Base-by-base conservation (phyloP, 352 stramenopile species). In the Blastocystis sp. region DNA sequence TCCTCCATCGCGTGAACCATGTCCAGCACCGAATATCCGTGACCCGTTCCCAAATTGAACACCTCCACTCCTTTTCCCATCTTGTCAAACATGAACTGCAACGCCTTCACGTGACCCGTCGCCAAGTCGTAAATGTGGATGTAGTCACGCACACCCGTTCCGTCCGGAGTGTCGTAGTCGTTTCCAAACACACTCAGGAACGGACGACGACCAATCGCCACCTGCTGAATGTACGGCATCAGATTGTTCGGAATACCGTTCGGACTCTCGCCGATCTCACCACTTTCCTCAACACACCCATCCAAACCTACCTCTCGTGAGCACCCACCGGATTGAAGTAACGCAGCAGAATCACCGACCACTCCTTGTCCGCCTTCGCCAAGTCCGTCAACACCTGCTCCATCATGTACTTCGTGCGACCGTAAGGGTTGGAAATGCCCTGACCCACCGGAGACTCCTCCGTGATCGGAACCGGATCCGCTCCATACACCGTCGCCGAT, bases 261-360 rank as follows among this genome's bases (percentile, higher is more conserved):
- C 0, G 93, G 93, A 89, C 94, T 90, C 89, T 96, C 93, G 44
- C 92, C 93, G 72, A 96, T 95, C 44, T 81, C 69, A 16, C 69
- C 69, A 42, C 49, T 67, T 32, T 46, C 11, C 32, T 27, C 32
- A 3, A 59, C 11, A 32, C 3, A 14, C 11, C 11, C 7, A 3
- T 59, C 51, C n/a, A 6, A 32, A 59, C 3, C 46, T 92, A 92
- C 32, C 87, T 92, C 14, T 90, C 89, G 89, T 96, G 93, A 1
- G 92, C 90, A 29, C 93, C 93, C 18, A 94, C 90, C 14, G 93
- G 92, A 88, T 96, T 96, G 86, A 96, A 96, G 79, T 96, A 96
- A 21, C 93, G 89, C 24, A 96, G 88, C 76, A 95, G 87, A 8
- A 90, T 87, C 24, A 94, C 87, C 24, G 87, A 90, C 91, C 91